Percentiles rank a stretch among this genome's conserved stretches.
Evolutionary conservation across 139 green algal species (phyloP).

Genomic region (Chlamydomonas schloesseri): DNA sequence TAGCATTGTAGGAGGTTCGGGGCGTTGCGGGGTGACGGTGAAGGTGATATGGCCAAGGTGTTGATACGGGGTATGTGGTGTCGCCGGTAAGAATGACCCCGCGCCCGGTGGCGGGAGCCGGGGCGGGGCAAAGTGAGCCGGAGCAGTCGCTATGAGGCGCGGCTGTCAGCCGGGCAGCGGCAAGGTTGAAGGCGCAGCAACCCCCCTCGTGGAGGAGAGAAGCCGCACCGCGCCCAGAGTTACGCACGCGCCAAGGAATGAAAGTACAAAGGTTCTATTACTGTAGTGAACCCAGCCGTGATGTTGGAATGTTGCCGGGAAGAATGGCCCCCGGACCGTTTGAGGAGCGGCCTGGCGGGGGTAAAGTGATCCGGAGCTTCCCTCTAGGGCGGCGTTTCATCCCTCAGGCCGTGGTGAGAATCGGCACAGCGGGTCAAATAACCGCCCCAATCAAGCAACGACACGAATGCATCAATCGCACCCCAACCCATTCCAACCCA

Average conservation of each 20-base stretch:
- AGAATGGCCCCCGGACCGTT: background rate
- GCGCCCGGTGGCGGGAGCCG: background rate
- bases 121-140: conserved; percentile 32
- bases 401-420: conserved; percentile 1
- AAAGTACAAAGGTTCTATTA: too few relatives aligned
- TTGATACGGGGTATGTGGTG: too few relatives aligned
- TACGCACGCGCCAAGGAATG: conserved; percentile 11
- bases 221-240: background rate
- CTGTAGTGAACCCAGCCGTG: too few relatives aligned
- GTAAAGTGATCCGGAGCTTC: conserved; percentile 1
- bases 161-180: conserved; percentile 7
- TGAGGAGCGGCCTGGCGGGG: background rate
- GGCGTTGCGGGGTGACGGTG: too few relatives aligned
- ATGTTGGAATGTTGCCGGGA: background rate
- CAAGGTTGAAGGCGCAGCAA: background rate
- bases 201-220: too few relatives aligned
- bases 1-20: too few relatives aligned
- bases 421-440: conserved; percentile 28
- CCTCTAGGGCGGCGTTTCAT: conserved; percentile 44
- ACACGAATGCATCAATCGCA: too few relatives aligned
- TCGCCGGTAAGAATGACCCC: conserved; percentile 40
- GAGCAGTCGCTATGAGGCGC: background rate
- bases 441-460: too few relatives aligned
- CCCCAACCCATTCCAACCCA: too few relatives aligned
- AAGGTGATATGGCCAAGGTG: too few relatives aligned